Base-by-base conservation (phyloP, 805 yeast species). In the Starmerella bacillaris region DNA sequence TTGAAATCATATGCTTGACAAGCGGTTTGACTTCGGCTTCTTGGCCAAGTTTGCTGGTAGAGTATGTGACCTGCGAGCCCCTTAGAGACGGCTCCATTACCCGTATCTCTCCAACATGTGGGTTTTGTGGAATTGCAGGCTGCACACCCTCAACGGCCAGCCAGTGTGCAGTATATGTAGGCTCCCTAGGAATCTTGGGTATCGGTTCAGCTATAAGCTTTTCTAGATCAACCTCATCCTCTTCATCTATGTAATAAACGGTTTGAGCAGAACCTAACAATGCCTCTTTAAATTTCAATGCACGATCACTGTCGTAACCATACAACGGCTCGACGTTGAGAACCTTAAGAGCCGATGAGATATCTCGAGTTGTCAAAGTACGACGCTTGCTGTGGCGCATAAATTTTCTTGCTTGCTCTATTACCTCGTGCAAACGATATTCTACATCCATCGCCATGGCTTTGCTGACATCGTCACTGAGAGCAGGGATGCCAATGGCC, bases 381-480 rank as follows among this genome's bases (percentile, higher is more conserved):
- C 78, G 76, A 31, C 96, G 63, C 55, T 84, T 86, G 19, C 89
- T 72, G 56, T 89, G 95, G 46, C 94, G 68, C 86, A 86, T 89
- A 57, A 86, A 86, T 55, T 89, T 89, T 37, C 78, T 72, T 16
- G 98, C 96, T 45, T 89, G 93, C 54, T 89, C 98, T 40, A 92
- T 61, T 27, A 89, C 78, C 58, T 89, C 96, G 54, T 86, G 86
- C 44, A 89, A 79, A 42, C 98, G 69, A 55, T 92, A 89, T 59
- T 89, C 99, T n/a, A 89, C 92, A 54, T 89, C 99, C 98, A 89
- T 89, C 5, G 99, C 96, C 41, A 89, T 61, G 42, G 89, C 80
- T 51, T 82, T 79, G 32, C 94, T 78, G 2, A 86, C 93, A 40
- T 92, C 98, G 36, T 86, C 96, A 21, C 80, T 78, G 32, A 89